Evolutionary conservation across 2,329 filamentous ascomycete species (phyloP), one percentile per base, ranked within the genome.

Genomic region (Colletotrichum theobromicola): DNA sequence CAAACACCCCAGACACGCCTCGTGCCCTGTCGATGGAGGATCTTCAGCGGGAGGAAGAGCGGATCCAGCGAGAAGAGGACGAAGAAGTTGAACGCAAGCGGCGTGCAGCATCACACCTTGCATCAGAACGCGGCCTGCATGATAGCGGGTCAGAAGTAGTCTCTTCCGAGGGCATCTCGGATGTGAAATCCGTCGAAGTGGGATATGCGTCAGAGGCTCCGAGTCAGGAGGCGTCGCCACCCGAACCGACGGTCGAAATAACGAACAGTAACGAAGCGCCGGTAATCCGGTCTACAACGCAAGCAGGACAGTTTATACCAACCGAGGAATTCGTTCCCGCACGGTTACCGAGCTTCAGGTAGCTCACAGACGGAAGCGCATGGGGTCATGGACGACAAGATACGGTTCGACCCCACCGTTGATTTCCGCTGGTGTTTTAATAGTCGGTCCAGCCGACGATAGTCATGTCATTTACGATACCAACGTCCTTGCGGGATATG

Each of bases 271-370:
- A 61, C 34, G 69, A 76, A 62, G 67, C 71, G 58, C 72, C 74
- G 35, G 55, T 60, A 24, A 61, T 71, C 16, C 71, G 57, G 55
- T 32, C 72, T 32, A 35, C 35, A 32, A 58, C 50, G 42, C 63
- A 58, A 35, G 65, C 66, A 26, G 66, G 30, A 28, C 57, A 61
- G 50, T 64, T 53, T 50, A 76, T 74, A 72, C 55, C 57, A 32
- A 75, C 62, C 13, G 77, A 80, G 24, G 82, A 82, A 3, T 93
- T 93, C 77, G 84, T 92, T 26, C 90, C 91, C 5, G 91, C 91
- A 42, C 85, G 90, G 73, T 80, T 93, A 74, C 91, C 91, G 46
- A 86, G 87, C 68, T 90, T 93, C 83, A 83, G 83, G 76, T 90
- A 76, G 57, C 57, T 67, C 68, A 60, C 67, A 50, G 69, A 75